phyloP scores from a whole-genome alignment of 192 early-diverging fungal genomes.

The Backusella australiensis region DNA sequence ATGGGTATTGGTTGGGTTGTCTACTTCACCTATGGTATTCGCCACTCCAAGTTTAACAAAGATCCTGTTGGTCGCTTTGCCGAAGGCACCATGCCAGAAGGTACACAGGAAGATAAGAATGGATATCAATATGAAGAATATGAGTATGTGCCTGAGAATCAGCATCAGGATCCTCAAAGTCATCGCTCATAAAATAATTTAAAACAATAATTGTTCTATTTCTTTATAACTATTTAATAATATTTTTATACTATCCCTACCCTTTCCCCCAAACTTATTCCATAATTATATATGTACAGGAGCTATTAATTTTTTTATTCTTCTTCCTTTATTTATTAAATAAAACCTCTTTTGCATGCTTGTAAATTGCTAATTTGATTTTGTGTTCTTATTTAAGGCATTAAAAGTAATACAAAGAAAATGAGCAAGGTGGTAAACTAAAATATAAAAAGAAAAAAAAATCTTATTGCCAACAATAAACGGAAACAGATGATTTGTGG shows the following conservation, averaged over 20 bases:
- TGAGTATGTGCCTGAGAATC: neutral
- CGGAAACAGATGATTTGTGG: too few species aligned
- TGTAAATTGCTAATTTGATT: neutral
- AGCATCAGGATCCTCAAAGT: neutral
- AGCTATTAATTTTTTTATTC: neutral
- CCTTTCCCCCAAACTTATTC: neutral
- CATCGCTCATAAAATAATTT: neutral
- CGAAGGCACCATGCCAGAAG: neutral
- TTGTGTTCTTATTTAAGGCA: neutral
- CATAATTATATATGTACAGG: constrained; percentile 4
- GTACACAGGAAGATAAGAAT: neutral
- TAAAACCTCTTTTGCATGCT: neutral
- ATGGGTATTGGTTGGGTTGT: constrained; percentile 71
- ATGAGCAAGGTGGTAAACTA: neutral
- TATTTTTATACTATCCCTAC: neutral
- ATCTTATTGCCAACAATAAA: neutral
- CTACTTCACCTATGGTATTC: constrained; percentile 66
- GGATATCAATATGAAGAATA: constrained; percentile 10
- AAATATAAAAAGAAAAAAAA: neutral
- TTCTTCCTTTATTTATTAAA: neutral
- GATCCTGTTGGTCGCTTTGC: constrained; percentile 27
- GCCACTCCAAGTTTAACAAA: constrained; percentile 59
- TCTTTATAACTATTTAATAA: constrained; percentile 5
- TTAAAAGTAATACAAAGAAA: neutral
- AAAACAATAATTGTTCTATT: neutral